Conservation (phyloP, 2,329 filamentous ascomycete genomes). For the Cercospora sojina region DNA sequence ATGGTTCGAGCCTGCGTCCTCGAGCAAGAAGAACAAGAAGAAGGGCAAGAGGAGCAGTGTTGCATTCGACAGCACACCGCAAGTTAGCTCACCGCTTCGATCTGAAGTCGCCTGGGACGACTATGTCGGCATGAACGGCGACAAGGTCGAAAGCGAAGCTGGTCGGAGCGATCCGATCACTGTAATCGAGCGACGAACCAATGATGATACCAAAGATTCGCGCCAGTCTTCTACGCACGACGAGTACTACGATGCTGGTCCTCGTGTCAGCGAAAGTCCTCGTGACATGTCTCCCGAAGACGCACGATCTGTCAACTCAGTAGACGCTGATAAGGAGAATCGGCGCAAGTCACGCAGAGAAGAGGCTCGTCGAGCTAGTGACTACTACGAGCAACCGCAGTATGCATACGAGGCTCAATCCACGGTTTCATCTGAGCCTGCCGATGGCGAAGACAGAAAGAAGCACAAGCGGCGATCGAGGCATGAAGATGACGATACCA, state of each 20-base stretch:
- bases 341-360: constrained; percentile 37
- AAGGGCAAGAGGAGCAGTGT: constrained; percentile 47
- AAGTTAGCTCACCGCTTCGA: constrained; percentile 46
- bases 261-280: constrained; percentile 21
- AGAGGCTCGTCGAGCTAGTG: constrained; percentile 35
- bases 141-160: constrained; percentile 16
- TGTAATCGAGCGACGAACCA: constrained; percentile 14
- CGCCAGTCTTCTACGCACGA: constrained; percentile 14
- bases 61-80: constrained; percentile 38
- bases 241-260: constrained; percentile 12
- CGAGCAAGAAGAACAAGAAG: constrained; percentile 44
- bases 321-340: constrained; percentile 34
- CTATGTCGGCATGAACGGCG: constrained; percentile 38
- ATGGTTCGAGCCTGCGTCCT: constrained; percentile 13
- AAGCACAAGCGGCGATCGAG: constrained; percentile 45
- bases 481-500: constrained; percentile 45
- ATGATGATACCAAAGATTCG: constrained; percentile 13
- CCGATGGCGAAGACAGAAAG: constrained; percentile 41
- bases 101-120: constrained; percentile 48
- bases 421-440: constrained; percentile 44
- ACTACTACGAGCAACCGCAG: constrained; percentile 37
- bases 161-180: constrained; percentile 21
- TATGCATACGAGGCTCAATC: constrained; percentile 43
- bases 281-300: constrained; percentile 29
- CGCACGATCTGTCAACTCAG: constrained; percentile 33